phyloP scores from a whole-genome alignment of 2,329 filamentous ascomycete species.

The Didymella sp. region DNA sequence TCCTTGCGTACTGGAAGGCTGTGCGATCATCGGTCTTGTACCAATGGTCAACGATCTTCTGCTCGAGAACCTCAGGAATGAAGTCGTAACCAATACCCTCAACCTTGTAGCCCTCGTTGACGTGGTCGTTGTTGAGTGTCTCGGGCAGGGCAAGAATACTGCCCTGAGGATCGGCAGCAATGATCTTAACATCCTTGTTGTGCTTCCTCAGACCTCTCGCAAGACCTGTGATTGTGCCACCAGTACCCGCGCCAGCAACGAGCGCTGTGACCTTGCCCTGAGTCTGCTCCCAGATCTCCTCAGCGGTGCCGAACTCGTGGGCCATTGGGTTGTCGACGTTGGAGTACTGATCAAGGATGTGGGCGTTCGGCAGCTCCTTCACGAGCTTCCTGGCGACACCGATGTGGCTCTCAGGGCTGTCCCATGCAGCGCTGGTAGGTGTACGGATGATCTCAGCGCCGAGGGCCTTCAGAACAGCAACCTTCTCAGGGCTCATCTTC shows the following conservation, averaged over 20 bases:
- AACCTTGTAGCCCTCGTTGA: conserved; percentile 91
- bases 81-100: conserved; percentile 99
- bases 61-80: conserved; percentile 90
- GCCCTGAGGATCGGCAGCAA: conserved; percentile 91
- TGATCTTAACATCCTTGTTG: conserved; percentile 81
- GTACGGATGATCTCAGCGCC: conserved; percentile 98
- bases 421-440: conserved; percentile 92
- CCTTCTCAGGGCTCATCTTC: conserved; percentile 99
- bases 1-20: conserved; percentile 87
- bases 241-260: conserved; percentile 91
- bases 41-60: conserved; percentile 84
- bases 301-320: conserved; percentile 91
- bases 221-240: conserved; percentile 92
- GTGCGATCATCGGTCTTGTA: conserved; percentile 97
- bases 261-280: conserved; percentile 80
- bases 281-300: conserved; percentile 96
- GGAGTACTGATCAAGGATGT: conserved; percentile 95
- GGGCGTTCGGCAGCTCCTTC: conserved; percentile 95
- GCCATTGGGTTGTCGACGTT: conserved; percentile 92
- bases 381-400: conserved; percentile 88
- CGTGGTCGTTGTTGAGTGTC: conserved; percentile 76
- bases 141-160: conserved; percentile 88
- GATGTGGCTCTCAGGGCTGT: conserved; percentile 95
- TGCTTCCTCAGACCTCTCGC: conserved; percentile 87
- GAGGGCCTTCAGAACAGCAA: conserved; percentile 89